These are phyloP conservation scores for Stropharia rugosoannulata DNA, from an alignment of 768 basidiomycete genomes.

Conservation along the genomic window DNA sequence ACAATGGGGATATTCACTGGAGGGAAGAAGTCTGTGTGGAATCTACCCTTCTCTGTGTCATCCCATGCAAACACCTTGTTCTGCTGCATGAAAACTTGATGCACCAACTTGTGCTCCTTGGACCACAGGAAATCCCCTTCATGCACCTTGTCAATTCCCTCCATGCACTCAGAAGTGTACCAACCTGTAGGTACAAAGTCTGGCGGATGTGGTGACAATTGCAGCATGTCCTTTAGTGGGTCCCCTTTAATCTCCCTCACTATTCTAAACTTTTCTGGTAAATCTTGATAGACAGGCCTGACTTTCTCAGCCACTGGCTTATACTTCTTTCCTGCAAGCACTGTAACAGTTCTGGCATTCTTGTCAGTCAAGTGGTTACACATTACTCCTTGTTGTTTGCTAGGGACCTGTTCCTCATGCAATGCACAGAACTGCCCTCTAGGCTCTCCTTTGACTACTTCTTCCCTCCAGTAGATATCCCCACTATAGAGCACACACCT, in stretches of 20 bases:
- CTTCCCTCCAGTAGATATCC: no score
- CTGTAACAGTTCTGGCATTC: neutral
- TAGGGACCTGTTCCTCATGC: neutral
- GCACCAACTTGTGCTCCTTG: no score
- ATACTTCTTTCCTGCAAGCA: constrained; percentile 6
- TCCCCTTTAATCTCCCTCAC: constrained; percentile 7
- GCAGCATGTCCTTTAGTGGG: constrained; percentile 4
- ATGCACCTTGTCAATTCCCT: constrained; percentile 1
- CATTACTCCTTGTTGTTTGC: neutral
- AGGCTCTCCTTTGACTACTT: no score
- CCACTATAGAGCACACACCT: no score
- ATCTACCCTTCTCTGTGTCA: no score
- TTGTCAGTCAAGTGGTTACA: neutral
- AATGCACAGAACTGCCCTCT: neutral
- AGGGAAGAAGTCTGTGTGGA: no score
- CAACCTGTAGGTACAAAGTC: constrained; percentile 4
- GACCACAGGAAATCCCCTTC: neutral
- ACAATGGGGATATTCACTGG: no score
- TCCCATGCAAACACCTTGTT: no score
- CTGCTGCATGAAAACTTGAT: no score
- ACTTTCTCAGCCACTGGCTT: constrained; percentile 10
- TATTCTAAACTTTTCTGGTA: constrained; percentile 9
- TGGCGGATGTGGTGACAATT: neutral
- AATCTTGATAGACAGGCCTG: constrained; percentile 3
- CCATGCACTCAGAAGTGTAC: constrained; percentile 5